Percentiles rank a stretch among this genome's conserved stretches.
Conservation (phyloP, 495 filamentous ascomycete species). For the Penicillium tannophilum region DNA sequence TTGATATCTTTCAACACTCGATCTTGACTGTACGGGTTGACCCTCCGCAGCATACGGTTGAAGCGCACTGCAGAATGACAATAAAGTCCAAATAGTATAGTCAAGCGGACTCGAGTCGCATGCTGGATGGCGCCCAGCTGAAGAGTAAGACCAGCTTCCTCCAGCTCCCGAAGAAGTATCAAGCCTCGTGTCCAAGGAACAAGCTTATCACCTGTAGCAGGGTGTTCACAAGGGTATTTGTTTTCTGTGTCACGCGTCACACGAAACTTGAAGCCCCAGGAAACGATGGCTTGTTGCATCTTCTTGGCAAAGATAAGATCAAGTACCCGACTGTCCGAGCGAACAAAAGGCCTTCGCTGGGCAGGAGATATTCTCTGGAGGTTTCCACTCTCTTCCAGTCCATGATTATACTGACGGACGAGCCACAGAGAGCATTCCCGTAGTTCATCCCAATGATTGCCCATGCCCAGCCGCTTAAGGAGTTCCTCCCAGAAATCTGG, state of each 20-base stretch:
- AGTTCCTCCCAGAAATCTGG: constrained; percentile 44
- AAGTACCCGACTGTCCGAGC: constrained; percentile 31
- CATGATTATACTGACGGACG: constrained; percentile 36
- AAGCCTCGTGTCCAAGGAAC: constrained; percentile 54
- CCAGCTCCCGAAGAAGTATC: constrained; percentile 50
- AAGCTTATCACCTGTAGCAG: constrained; percentile 17
- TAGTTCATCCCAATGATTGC: constrained; percentile 38
- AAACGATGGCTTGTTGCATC: constrained; percentile 55
- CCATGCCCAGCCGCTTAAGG: constrained; percentile 45
- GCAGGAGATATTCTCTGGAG: neutral
- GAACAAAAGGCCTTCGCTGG: neutral
- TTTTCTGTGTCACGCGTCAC: constrained; percentile 23
- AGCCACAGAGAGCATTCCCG: constrained; percentile 47
- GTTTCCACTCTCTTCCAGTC: neutral
- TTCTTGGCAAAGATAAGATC: constrained; percentile 44
- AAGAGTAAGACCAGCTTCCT: constrained; percentile 49
- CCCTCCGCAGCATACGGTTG: constrained; percentile 40
- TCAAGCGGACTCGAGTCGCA: constrained; percentile 52
- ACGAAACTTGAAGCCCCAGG: constrained; percentile 59
- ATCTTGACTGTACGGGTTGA: constrained; percentile 37
- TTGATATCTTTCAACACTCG: constrained; percentile 36
- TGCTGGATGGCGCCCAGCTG: constrained; percentile 33
- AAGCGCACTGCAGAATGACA: constrained; percentile 29
- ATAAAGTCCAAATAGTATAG: constrained; percentile 48
- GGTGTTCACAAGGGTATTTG: constrained; percentile 5